Percentiles rank a stretch among this genome's conserved stretches.
These are phyloP conservation scores for Sonneratia alba DNA, from an alignment of 345 rosid species.

Conservation along the genomic window DNA sequence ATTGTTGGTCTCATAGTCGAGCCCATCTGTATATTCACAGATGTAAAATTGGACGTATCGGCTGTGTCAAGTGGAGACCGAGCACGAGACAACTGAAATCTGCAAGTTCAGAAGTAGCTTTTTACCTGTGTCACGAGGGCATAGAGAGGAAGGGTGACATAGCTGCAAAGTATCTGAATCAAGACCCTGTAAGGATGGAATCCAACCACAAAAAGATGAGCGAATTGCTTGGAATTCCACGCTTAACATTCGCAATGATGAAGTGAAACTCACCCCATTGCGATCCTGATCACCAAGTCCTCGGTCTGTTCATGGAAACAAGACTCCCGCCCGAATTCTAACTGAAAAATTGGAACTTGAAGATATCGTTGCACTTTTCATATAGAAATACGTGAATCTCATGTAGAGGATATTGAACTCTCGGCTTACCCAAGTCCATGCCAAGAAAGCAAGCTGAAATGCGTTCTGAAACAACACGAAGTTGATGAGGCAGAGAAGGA, in stretches of 20 bases:
- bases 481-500: slow-evolving; percentile 78
- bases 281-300: slow-evolving; percentile 52
- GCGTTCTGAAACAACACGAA: slow-evolving; percentile 93
- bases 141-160: slow-evolving; percentile 86
- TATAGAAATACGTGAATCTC: background rate
- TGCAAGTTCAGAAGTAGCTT: background rate
- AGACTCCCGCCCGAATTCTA: slow-evolving; percentile 34
- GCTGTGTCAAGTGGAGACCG: background rate
- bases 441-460: slow-evolving; percentile 77
- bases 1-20: slow-evolving; percentile 79
- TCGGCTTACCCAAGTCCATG: slow-evolving; percentile 66
- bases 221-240: background rate
- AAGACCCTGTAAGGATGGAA: slow-evolving; percentile 35
- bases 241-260: background rate
- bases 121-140: slow-evolving; percentile 85
- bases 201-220: background rate
- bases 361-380: background rate
- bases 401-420: background rate
- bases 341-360: slow-evolving; percentile 29
- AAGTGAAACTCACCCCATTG: slow-evolving; percentile 53
- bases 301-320: slow-evolving; percentile 49
- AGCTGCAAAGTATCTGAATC: slow-evolving; percentile 81
- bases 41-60: background rate
- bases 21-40: slow-evolving; percentile 52
- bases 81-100: background rate